Conservation (phyloP, 2,329 filamentous ascomycete species). For the Calonectria montana region DNA sequence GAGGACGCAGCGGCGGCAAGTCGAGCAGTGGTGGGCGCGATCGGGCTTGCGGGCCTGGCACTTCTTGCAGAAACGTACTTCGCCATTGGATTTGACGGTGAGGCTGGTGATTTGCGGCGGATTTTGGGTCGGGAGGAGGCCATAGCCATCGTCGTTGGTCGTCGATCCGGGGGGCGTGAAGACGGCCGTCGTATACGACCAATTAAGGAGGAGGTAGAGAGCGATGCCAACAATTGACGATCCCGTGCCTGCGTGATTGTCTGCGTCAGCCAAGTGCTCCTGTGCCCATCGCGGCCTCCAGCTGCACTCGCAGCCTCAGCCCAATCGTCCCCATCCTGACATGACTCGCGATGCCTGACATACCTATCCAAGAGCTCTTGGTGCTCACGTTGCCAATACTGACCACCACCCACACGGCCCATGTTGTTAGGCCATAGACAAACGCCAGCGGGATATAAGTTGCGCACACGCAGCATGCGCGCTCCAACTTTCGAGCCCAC, state of each 20-base stretch:
- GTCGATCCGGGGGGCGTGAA: conserved; percentile 89
- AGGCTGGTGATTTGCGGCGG: conserved; percentile 74
- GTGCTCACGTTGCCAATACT: conserved; percentile 73
- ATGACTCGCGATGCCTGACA: conserved; percentile 29
- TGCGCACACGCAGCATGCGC: conserved; percentile 82
- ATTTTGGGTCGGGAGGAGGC: conserved; percentile 79
- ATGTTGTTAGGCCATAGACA: conserved; percentile 90
- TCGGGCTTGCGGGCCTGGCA: conserved; percentile 95
- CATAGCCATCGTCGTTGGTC: conserved; percentile 76
- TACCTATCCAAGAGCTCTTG: conserved; percentile 69
- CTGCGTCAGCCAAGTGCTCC: conserved; percentile 20
- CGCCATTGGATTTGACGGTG: conserved; percentile 92
- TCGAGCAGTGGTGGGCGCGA: conserved; percentile 95
- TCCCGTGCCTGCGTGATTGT: conserved; percentile 55
- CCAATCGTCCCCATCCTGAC: neutral
- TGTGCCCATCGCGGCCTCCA: neutral
- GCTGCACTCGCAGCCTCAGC: neutral
- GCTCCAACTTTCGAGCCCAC: conserved; percentile 79
- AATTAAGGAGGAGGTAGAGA: conserved; percentile 84
- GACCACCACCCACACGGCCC: conserved; percentile 90
- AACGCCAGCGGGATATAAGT: conserved; percentile 90
- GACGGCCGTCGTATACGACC: conserved; percentile 91
- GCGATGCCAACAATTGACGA: conserved; percentile 73
- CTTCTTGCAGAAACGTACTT: conserved; percentile 94
- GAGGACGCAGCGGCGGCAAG: conserved; percentile 91